Conservation (phyloP, 2,329 filamentous ascomycete genomes). For the Colletotrichum zoysiae region DNA sequence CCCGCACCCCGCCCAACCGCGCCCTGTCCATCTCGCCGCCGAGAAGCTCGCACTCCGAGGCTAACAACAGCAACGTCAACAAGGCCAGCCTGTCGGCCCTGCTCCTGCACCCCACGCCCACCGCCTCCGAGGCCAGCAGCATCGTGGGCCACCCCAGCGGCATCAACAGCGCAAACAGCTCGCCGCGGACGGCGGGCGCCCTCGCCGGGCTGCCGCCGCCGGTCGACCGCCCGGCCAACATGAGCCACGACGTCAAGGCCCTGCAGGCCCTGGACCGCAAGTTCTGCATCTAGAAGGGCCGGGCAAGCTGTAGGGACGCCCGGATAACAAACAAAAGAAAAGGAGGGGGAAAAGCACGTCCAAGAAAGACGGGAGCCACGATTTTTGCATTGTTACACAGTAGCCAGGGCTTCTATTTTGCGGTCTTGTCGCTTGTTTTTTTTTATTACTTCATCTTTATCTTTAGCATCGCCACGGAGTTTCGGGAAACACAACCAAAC, state of each 20-base stretch:
- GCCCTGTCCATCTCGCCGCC: conserved; percentile 63
- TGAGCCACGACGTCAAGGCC: conserved; percentile 73
- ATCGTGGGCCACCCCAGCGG: conserved; percentile 56
- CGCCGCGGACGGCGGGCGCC: conserved; percentile 59
- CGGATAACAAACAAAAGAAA: too few relatives aligned
- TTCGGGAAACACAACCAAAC: conserved; percentile 15
- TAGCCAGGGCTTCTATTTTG: conserved; percentile 12
- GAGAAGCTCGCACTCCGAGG: conserved; percentile 55
- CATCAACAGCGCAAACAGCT: conserved; percentile 61
- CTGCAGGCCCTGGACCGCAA: conserved; percentile 75
- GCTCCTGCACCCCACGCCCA: conserved; percentile 63
- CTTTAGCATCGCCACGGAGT: conserved; percentile 37
- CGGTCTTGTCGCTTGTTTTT: background rate
- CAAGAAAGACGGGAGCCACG: background rate
- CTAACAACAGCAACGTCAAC: conserved; percentile 45
- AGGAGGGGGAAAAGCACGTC: too few relatives aligned
- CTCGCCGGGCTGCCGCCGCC: conserved; percentile 66
- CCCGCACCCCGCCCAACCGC: conserved; percentile 59
- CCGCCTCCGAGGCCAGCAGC: conserved; percentile 60
- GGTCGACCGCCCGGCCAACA: conserved; percentile 65
- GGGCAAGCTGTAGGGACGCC: too few relatives aligned
- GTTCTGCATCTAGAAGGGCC: conserved; percentile 56
- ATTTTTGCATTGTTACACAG: conserved; percentile 16
- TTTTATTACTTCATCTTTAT: background rate
- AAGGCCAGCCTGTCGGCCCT: conserved; percentile 64